phyloP scores from a whole-genome alignment of 2,329 filamentous ascomycete species.

The Parastagonospora nodorum region DNA sequence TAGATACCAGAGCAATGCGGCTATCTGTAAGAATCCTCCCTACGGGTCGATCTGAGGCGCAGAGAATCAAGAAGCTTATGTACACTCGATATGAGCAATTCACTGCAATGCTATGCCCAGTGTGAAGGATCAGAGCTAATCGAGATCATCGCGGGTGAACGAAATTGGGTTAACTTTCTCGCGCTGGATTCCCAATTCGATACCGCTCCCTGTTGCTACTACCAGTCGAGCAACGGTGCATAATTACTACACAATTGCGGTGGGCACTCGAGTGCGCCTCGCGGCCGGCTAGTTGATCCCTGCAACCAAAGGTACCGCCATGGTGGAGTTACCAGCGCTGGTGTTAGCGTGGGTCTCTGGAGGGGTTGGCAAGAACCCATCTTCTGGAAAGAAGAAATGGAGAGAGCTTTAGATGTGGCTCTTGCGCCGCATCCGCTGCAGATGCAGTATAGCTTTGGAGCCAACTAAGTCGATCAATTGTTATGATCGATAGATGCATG shows the following conservation, averaged over 20 bases:
- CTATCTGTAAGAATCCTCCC: constrained; percentile 13
- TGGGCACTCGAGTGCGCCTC: constrained; percentile 43
- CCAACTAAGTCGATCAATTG: too few relatives aligned
- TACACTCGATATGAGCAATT: constrained; percentile 28
- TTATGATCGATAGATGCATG: too few relatives aligned
- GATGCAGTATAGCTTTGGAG: too few relatives aligned
- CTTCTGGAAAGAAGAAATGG: constrained; percentile 28
- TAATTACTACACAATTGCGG: constrained; percentile 42
- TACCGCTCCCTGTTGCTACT: constrained; percentile 26
- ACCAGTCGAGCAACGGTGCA: constrained; percentile 37
- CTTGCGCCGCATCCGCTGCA: not conserved
- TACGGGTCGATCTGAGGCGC: constrained; percentile 34
- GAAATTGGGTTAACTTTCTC: constrained; percentile 29
- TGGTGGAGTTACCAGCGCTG: constrained; percentile 34
- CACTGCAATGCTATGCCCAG: constrained; percentile 22
- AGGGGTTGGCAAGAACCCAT: constrained; percentile 30
- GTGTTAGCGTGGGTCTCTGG: constrained; percentile 31
- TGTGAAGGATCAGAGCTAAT: constrained; percentile 23
- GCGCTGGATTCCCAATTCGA: constrained; percentile 30
- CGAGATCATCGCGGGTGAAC: constrained; percentile 22
- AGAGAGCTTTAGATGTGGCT: constrained; percentile 10
- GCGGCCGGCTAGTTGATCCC: constrained; percentile 34
- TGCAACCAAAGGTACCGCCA: constrained; percentile 34
- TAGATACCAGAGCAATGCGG: constrained; percentile 25
- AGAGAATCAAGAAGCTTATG: constrained; percentile 32